Evolutionary conservation across 768 basidiomycete species (phyloP), one percentile per base, ranked within the genome.

Genomic region (Rhodosporidiobolus sp.): DNA sequence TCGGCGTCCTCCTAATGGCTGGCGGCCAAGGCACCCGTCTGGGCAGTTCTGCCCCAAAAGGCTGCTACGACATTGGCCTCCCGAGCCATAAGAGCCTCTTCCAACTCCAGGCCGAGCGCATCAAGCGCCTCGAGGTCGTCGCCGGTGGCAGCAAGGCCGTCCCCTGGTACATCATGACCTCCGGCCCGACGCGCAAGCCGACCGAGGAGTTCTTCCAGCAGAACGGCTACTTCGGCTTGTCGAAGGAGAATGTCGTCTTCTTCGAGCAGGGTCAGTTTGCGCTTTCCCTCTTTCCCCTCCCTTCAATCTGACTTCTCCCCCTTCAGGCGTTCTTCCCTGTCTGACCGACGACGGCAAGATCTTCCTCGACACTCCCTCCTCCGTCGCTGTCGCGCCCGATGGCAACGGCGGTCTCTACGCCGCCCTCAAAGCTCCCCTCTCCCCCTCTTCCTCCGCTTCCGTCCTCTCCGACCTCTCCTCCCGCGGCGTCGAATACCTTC

Each of bases 91-190:
- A 94, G 82, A 87, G 89, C 20, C 88, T 99, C 65, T 98, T 99
- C 85, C 93, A 96, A 78, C 90, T 91, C 76, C 96, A 99, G 82
- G 96, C 94, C n/a, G 94, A 95, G 83, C 87, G 96, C 66, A 96
- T 99, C 80, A 85, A 86, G 70, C 87, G 90, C 69, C 83, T 99
- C 67, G 91, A 95, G 82, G 88, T 87, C 80, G 79, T 85, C 49
- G 78, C 76, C 34, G 62, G 60, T 14, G 83, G 78, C 2, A 79
- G 81, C 50, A 87, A 87, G 77, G 82, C 86, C 24, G 87, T 98
- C 67, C 91, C 92, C 49, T 98, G 96, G 96, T 98, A 97, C 83
- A 88, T 99, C 79, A 99, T 99, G 96, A 98, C 95, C 67, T 94
- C 91, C 79, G 94, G 94, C 32, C 96, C 95, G 50, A 99, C 96